Evolutionary conservation across 495 filamentous ascomycete species (phyloP), one percentile per base, ranked within the genome.

Genomic region (Neurospora sp.): DNA sequence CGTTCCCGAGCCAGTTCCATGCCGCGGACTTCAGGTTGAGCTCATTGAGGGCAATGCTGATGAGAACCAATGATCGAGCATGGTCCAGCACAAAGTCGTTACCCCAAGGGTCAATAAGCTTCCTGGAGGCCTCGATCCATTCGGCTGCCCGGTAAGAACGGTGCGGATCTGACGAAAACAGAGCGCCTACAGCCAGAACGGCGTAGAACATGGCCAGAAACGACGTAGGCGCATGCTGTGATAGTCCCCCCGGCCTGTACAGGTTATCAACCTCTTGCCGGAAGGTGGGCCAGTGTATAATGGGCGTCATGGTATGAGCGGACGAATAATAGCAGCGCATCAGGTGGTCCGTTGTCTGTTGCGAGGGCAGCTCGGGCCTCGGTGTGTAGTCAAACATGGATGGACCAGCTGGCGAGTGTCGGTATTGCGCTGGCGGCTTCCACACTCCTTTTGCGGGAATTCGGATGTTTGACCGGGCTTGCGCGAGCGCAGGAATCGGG

Each of bases 271-370:
- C 93, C 69, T 93, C 88, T 70, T 87, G 83, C 70, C 88, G 83
- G 77, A 99, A 97, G 9, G 86, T 90, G 6, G 92, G 91, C 96
- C 94, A 98, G 81, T 98, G 93, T 18, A 98, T 79, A 69, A 98
- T 88, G 8, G 96, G 96, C 59, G 93, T 88, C 73, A 92, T 88
- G 53, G 89, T 85, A 79, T 98, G 96, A 48, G 93, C 85, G 31
- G 89, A 91, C 16, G 85, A 81, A 77, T 91, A 91, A 82, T 96
- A 99, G 39, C 91, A 85, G 14, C 85, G 85, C 11, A 97, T 79
- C n/a, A 98, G 85, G 75, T 86, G 87, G 75, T 97, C 93, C n/a
- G 91, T 89, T 27, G 88, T 81, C 41, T 87, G 81, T 75, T 90
- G 91, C 7, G 91, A 83, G 2, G 94, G 96, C 68, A 99, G 83